Percentiles rank a stretch among this genome's conserved stretches.
phyloP scores from a whole-genome alignment of 306 rosid genomes.

The Vicia sativa region DNA sequence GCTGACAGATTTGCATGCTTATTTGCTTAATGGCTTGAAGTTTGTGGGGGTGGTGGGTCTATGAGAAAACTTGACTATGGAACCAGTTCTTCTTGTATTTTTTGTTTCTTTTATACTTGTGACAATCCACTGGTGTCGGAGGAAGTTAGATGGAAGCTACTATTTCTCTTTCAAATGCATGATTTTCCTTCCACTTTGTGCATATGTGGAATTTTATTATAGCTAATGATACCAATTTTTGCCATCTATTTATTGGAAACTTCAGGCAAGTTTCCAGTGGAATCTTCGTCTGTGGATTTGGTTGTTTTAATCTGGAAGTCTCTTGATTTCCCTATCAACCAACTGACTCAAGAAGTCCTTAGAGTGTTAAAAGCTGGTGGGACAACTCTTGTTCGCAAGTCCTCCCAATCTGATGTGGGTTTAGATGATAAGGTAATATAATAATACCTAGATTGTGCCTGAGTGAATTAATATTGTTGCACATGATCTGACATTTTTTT shows the following conservation, averaged over 20 bases:
- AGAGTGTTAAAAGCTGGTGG: constrained; percentile 81
- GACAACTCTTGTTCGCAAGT: constrained; percentile 51
- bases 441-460: constrained; percentile 22
- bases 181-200: neutral
- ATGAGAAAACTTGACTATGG: no score
- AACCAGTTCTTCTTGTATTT: no score
- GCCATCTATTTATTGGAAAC: constrained; percentile 22
- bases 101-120: neutral
- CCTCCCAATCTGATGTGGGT: constrained; percentile 48
- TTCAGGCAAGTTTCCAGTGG: constrained; percentile 71
- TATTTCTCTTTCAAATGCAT: neutral
- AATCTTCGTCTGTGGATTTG: constrained; percentile 63
- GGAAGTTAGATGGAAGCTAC: neutral
- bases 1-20: constrained; percentile 6
- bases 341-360: constrained; percentile 62
- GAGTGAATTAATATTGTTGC: constrained; percentile 13
- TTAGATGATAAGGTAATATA: constrained; percentile 63
- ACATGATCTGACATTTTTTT: constrained; percentile 35
- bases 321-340: constrained; percentile 56
- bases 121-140: neutral
- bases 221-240: constrained; percentile 16
- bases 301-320: constrained; percentile 59
- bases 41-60: no score
- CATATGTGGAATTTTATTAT: constrained; percentile 9
- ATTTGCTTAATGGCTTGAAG: neutral